These are phyloP conservation scores for Pestalotiopsis sp. DNA, from an alignment of 2,329 filamentous ascomycete species.

Conservation along the genomic window DNA sequence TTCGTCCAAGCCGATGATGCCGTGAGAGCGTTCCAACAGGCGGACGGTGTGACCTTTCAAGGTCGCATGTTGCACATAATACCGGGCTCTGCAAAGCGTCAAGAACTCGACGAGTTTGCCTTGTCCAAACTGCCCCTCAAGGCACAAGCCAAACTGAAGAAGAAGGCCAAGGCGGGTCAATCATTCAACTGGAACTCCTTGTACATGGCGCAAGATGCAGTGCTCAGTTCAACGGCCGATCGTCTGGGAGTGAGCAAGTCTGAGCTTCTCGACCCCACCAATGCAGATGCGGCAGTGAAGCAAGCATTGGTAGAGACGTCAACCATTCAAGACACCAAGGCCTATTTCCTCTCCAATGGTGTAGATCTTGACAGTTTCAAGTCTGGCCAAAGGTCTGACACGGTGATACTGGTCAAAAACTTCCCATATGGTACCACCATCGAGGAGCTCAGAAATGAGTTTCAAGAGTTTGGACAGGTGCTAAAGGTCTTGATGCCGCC, in stretches of 20 bases:
- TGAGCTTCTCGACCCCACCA: slow-evolving; percentile 92
- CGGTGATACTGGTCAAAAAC: slow-evolving; percentile 90
- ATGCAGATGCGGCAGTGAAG: slow-evolving; percentile 90
- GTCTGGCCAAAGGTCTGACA: slow-evolving; percentile 80
- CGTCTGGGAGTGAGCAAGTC: slow-evolving; percentile 89
- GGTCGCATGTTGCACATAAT: slow-evolving; percentile 90
- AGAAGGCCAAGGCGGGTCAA: slow-evolving; percentile 76
- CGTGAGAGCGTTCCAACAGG: slow-evolving; percentile 74
- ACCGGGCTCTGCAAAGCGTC: slow-evolving; percentile 79
- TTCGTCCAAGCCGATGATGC: slow-evolving; percentile 75
- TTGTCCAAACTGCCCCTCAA: slow-evolving; percentile 92
- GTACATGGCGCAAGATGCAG: slow-evolving; percentile 97
- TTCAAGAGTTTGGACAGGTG: slow-evolving; percentile 84
- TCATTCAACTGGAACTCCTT: slow-evolving; percentile 99
- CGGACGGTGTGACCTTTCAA: slow-evolving; percentile 88
- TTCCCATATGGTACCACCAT: slow-evolving; percentile 81
- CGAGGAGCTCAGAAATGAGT: slow-evolving; percentile 78
- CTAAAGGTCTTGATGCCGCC: slow-evolving; percentile 88
- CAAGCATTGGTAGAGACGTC: slow-evolving; percentile 96
- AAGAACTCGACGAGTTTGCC: slow-evolving; percentile 82
- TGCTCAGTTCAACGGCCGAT: slow-evolving; percentile 85
- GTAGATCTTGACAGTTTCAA: slow-evolving; percentile 94
- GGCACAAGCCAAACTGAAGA: slow-evolving; percentile 88
- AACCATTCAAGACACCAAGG: slow-evolving; percentile 93
- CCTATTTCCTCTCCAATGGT: slow-evolving; percentile 85